These are phyloP conservation scores for Scedosporium aurantiacum DNA, from an alignment of 2,329 filamentous ascomycete genomes.

Conservation along the genomic window DNA sequence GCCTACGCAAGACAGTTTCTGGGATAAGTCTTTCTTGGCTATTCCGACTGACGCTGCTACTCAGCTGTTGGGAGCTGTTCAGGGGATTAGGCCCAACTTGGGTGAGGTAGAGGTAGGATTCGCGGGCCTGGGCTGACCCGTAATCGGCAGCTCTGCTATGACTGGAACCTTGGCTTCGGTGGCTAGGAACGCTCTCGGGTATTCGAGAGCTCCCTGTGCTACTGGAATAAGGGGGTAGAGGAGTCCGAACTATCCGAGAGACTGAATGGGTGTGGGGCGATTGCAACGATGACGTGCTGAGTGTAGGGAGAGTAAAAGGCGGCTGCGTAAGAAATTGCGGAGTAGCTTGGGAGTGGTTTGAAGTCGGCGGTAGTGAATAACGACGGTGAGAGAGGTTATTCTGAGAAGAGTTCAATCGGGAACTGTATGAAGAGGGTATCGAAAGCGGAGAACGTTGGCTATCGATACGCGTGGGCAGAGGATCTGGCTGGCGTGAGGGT, in stretches of 20 bases:
- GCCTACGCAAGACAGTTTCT: constrained; percentile 10
- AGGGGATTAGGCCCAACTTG: constrained; percentile 2
- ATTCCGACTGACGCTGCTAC: not conserved
- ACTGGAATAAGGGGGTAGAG: not conserved
- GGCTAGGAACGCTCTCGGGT: not conserved
- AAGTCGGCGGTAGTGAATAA: not conserved
- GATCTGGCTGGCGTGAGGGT: constrained; percentile 2
- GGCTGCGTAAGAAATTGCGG: constrained; percentile 3
- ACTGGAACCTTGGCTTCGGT: not conserved
- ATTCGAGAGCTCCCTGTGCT: not conserved
- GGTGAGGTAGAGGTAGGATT: not conserved
- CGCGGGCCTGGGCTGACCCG: constrained; percentile 3
- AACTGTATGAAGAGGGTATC: not conserved
- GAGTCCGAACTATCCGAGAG: not conserved
- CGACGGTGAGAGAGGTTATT: not conserved
- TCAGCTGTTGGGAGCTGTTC: constrained; percentile 5
- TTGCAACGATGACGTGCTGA: not conserved
- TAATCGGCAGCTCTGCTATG: not conserved
- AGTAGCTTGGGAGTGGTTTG: not conserved
- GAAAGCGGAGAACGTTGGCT: not conserved
- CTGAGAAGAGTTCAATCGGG: not conserved
- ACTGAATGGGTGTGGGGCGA: not conserved
- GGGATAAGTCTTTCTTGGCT: constrained; percentile 8
- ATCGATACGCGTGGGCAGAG: not conserved
- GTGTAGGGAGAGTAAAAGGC: not conserved